Conservation (phyloP, 805 yeast genomes). For the Wickerhamiella qilinensis region DNA sequence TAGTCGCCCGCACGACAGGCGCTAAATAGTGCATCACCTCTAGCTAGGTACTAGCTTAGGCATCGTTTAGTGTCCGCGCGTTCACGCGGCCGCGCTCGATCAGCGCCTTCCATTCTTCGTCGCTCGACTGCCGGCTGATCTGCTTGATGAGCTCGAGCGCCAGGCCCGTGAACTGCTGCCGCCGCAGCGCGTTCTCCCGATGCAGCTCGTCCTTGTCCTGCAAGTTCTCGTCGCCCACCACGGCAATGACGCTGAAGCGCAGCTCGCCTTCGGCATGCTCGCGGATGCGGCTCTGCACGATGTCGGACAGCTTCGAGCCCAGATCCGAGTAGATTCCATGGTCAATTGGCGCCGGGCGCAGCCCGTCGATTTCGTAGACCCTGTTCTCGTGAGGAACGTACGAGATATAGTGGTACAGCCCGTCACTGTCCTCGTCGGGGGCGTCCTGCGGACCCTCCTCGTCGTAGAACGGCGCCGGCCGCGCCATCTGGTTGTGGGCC, state of each 20-base stretch:
- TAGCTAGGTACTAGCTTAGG: not conserved
- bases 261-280: conserved; percentile 32
- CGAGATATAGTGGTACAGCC: conserved; percentile 45
- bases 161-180: conserved; percentile 37
- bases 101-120: conserved; percentile 10
- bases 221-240: conserved; percentile 30
- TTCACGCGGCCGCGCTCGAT: not conserved
- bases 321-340: conserved; percentile 32
- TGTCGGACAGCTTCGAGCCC: conserved; percentile 24
- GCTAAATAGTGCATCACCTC: not conserved
- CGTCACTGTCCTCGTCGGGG: conserved; percentile 30
- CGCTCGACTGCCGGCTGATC: conserved; percentile 19
- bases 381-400: conserved; percentile 30
- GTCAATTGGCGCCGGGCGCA: conserved; percentile 36
- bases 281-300: conserved; percentile 32
- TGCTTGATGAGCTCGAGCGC: conserved; percentile 31
- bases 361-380: conserved; percentile 48
- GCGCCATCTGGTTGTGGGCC: conserved; percentile 43
- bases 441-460: conserved; percentile 18
- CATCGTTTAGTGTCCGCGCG: no score
- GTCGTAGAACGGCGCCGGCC: conserved; percentile 26
- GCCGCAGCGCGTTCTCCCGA: conserved; percentile 37
- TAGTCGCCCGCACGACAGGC: no score
- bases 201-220: conserved; percentile 37
- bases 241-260: conserved; percentile 39